Evolutionary conservation across 2,329 filamentous ascomycete genomes (phyloP).

Genomic region (Neonectria faginata): DNA sequence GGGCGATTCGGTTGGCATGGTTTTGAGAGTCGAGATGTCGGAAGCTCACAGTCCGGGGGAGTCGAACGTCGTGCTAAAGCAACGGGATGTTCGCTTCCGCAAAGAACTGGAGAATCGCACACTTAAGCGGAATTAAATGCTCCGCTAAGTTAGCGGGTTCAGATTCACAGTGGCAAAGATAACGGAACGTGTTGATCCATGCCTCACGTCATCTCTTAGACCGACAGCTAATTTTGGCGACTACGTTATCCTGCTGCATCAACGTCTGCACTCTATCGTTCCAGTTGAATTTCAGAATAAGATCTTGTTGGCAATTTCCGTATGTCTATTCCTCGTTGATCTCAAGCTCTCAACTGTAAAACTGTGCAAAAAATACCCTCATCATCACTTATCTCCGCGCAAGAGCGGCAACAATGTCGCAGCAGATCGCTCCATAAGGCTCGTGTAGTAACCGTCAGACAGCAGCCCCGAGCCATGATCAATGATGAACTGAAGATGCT

Average conservation of each 20-base stretch:
- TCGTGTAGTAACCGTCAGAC: slow-evolving; percentile 30
- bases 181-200: neutral
- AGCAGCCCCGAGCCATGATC: slow-evolving; percentile 34
- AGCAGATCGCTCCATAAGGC: slow-evolving; percentile 25
- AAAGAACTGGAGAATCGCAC: neutral
- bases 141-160: neutral
- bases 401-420: slow-evolving; percentile 27
- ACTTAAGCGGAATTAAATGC: neutral
- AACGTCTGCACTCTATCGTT: no score
- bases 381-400: neutral
- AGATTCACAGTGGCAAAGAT: neutral
- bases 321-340: neutral
- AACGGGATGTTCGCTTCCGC: neutral
- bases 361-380: neutral
- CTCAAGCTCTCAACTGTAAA: no score
- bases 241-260: no score
- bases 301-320: neutral
- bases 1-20: neutral
- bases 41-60: slow-evolving; percentile 28
- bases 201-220: neutral
- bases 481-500: slow-evolving; percentile 36
- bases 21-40: neutral
- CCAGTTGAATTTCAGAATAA: no score
- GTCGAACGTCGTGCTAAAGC: neutral
- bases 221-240: neutral